Evolutionary conservation across 495 filamentous ascomycete species (phyloP).

Genomic region (Podospora tetraspora): DNA sequence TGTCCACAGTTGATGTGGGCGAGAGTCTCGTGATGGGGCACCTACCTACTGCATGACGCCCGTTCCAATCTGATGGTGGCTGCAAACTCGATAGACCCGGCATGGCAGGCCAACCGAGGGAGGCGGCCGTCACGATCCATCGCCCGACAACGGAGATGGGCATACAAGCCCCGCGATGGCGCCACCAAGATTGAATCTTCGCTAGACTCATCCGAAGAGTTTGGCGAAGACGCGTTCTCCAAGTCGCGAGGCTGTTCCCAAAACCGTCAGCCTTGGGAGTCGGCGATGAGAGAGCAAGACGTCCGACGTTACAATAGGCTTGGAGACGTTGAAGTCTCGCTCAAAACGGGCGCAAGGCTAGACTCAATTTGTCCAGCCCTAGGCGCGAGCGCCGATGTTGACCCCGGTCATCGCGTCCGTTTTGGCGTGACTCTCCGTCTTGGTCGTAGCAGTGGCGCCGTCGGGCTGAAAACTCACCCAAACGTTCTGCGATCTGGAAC

Average conservation of each 20-base stretch:
- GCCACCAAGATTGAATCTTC: neutral
- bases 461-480: slow-evolving; percentile 4
- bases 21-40: neutral
- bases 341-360: neutral
- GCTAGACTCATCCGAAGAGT: neutral
- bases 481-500: slow-evolving; percentile 2
- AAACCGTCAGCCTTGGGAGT: neutral
- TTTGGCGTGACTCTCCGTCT: slow-evolving; percentile 1
- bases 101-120: neutral
- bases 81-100: neutral
- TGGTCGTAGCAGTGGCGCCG: slow-evolving; percentile 15
- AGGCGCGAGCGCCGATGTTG: slow-evolving; percentile 2
- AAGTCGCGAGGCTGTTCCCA: neutral
- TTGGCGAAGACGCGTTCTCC: neutral
- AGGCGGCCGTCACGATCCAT: neutral
- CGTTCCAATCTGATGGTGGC: neutral
- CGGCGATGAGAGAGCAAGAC: neutral
- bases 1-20: neutral
- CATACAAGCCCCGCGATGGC: neutral
- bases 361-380: neutral
- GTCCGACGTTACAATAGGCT: slow-evolving; percentile 15
- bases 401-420: neutral
- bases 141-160: neutral
- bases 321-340: slow-evolving; percentile 8
- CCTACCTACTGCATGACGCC: neutral